Conservation (phyloP, 2,329 filamentous ascomycete genomes). For the Fonsecaea erecta region DNA sequence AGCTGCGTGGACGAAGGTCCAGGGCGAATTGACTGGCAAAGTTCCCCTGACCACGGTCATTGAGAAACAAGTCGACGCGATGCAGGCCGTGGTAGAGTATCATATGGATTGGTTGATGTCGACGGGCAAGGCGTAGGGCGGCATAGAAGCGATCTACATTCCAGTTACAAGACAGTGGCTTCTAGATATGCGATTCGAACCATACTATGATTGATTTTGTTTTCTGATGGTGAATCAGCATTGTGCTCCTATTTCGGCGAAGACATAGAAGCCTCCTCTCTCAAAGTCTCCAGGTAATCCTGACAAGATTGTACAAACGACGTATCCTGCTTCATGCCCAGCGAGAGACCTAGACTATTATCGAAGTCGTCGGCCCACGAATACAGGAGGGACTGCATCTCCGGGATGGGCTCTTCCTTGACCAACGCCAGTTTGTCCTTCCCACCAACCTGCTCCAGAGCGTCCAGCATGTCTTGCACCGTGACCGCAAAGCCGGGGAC, state of each 20-base stretch:
- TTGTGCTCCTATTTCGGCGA: background rate
- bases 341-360: conserved; percentile 53
- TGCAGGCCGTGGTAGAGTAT: conserved; percentile 61
- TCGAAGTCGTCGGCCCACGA: conserved; percentile 62
- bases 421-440: conserved; percentile 56
- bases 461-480: conserved; percentile 60
- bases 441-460: conserved; percentile 59
- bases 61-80: conserved; percentile 59
- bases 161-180: no score
- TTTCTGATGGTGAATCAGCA: background rate
- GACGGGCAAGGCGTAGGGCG: conserved; percentile 43
- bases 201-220: background rate
- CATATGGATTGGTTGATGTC: conserved; percentile 60
- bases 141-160: background rate
- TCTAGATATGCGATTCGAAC: no score
- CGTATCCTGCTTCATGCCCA: conserved; percentile 58
- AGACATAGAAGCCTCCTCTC: conserved; percentile 2
- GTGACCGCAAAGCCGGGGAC: conserved; percentile 59
- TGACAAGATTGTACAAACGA: conserved; percentile 59
- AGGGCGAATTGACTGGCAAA: conserved; percentile 56
- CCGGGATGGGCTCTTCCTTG: conserved; percentile 55
- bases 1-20: conserved; percentile 52
- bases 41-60: conserved; percentile 59
- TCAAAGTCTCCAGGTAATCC: conserved; percentile 54
- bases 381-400: conserved; percentile 57